A percentile compares a stretch with the other conserved stretches of the same genome.
These are phyloP conservation scores for Ormosia semicastrata DNA, from an alignment of 306 rosid species.

Conservation along the genomic window DNA sequence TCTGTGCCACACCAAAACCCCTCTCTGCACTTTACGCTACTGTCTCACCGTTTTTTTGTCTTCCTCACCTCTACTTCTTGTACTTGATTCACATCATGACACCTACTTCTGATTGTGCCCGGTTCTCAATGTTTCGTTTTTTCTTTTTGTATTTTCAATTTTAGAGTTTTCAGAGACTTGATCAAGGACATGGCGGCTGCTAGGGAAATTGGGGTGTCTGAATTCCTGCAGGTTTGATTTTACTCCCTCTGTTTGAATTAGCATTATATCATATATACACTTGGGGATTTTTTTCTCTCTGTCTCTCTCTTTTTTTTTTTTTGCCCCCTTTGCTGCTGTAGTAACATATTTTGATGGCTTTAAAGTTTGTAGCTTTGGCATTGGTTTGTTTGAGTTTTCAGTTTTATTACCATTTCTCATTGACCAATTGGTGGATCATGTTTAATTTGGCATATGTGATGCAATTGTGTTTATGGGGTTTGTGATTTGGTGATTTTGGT, in stretches of 20 bases:
- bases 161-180: slow-evolving; percentile 14
- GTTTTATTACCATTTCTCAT: not conserved
- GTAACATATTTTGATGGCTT: not conserved
- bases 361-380: not conserved
- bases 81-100: not conserved
- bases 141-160: not conserved
- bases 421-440: not conserved
- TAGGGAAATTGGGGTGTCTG: slow-evolving; percentile 53
- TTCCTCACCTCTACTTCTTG: not conserved
- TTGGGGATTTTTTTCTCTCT: not conserved
- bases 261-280: not conserved
- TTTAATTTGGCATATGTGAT: not conserved
- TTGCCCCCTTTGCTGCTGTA: not conserved
- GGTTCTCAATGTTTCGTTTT: not conserved
- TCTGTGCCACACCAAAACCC: not conserved
- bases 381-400: not conserved
- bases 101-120: not conserved
- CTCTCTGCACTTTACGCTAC: not conserved
- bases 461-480: not conserved
- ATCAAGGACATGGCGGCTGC: slow-evolving; percentile 46
- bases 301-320: not conserved
- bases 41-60: not conserved
- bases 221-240: slow-evolving; percentile 52
- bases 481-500: slow-evolving; percentile 19
- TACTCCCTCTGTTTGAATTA: not conserved